A percentile compares a stretch with the other conserved stretches of the same genome.
Evolutionary conservation across 129 eudicot species (phyloP).

Genomic region (Escallonia rubra): DNA sequence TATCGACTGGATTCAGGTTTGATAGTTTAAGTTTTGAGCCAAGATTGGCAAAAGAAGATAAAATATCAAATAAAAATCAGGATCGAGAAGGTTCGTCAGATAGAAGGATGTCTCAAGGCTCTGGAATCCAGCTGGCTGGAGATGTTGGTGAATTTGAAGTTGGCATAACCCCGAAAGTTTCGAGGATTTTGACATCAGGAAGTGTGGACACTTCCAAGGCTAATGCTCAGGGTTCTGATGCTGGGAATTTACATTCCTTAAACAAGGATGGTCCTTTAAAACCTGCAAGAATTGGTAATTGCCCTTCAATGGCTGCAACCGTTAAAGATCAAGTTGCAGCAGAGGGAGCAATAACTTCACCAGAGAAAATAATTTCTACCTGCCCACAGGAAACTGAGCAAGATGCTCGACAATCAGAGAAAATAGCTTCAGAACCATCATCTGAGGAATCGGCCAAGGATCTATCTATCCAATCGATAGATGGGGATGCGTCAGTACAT

Average conservation of each 20-base stretch:
- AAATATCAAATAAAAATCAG: conserved; percentile 24
- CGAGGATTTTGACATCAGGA: conserved; percentile 8
- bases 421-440: conserved; percentile 30
- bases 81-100: conserved; percentile 25
- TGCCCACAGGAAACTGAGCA: conserved; percentile 20
- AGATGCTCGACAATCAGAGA: conserved; percentile 27
- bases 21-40: conserved; percentile 53
- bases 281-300: conserved; percentile 20
- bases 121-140: conserved; percentile 25
- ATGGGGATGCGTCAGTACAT: conserved; percentile 28
- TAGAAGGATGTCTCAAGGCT: conserved; percentile 33
- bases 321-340: conserved; percentile 19
- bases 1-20: conserved; percentile 30
- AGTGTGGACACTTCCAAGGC: conserved; percentile 20
- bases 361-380: conserved; percentile 17
- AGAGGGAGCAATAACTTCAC: conserved; percentile 18
- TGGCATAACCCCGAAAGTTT: conserved; percentile 25
- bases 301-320: conserved; percentile 27
- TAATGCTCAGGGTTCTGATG: conserved; percentile 25
- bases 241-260: conserved; percentile 20
- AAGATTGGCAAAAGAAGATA: conserved; percentile 29
- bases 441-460: conserved; percentile 27
- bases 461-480: conserved; percentile 15
- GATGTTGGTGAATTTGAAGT: conserved; percentile 22
- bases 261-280: conserved; percentile 20